Conservation (phyloP, 192 early-diverging fungal species). For the Neocallimastix lanati region DNA sequence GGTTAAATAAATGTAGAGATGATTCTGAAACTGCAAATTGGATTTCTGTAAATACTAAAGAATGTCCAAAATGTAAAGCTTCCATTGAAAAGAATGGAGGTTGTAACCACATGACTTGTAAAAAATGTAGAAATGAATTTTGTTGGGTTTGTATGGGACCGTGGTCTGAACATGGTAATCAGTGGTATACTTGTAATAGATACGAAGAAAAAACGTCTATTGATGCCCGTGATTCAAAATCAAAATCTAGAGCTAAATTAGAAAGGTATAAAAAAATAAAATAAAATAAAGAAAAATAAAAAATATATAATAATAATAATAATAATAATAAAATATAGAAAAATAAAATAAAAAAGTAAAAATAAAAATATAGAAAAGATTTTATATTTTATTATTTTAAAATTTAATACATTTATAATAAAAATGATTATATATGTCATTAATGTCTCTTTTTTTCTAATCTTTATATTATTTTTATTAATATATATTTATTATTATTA, state of each 20-base stretch:
- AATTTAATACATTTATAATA: too few relatives aligned
- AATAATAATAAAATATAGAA: too few relatives aligned
- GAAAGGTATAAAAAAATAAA: conserved; percentile 47
- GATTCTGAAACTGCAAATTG: conserved; percentile 97
- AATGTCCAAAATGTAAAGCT: conserved; percentile 82
- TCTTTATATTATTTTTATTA: too few relatives aligned
- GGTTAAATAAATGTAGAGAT: conserved; percentile 91
- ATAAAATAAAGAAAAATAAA: conserved; percentile 35
- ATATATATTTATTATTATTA: too few relatives aligned
- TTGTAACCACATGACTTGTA: conserved; percentile 99
- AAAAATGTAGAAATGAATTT: conserved; percentile 93
- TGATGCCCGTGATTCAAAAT: conserved; percentile 68
- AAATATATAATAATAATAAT: too few relatives aligned
- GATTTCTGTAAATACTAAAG: conserved; percentile 87
- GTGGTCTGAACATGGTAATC: conserved; percentile 88
- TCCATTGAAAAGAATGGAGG: conserved; percentile 99
- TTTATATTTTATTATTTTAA: too few relatives aligned
- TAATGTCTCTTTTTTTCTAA: too few relatives aligned
- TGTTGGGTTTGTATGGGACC: conserved; percentile 99
- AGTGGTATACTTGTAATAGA: conserved; percentile 95
- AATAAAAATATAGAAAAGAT: too few relatives aligned
- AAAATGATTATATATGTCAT: too few relatives aligned
- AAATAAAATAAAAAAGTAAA: too few relatives aligned
- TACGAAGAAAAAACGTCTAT: conserved; percentile 79
- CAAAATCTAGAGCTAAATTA: conserved; percentile 67